A percentile compares a stretch with the other conserved stretches of the same genome.
These are phyloP conservation scores for Piromyces finnis DNA, from an alignment of 192 early-diverging fungal genomes.

Conservation along the genomic window DNA sequence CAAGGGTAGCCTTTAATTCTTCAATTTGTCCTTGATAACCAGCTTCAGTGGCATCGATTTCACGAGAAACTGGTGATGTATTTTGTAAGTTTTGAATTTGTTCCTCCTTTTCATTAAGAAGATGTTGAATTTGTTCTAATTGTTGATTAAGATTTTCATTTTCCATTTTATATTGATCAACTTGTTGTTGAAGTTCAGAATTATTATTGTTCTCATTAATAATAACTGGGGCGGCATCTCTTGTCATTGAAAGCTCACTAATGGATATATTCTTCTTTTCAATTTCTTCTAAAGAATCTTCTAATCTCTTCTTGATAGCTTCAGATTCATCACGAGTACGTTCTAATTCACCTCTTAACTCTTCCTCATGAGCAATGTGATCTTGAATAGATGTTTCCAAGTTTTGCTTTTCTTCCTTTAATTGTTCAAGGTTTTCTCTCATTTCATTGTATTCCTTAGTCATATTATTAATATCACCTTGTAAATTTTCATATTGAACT, in stretches of 20 bases:
- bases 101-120: not conserved
- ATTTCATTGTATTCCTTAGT: not conserved
- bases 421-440: not conserved
- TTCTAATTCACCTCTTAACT: not conserved
- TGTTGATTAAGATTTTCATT: not conserved
- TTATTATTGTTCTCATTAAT: not conserved
- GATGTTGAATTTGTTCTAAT: not conserved
- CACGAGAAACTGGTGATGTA: too few species aligned
- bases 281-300: not conserved
- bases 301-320: not conserved
- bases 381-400: not conserved
- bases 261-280: not conserved
- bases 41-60: too few species aligned
- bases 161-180: not conserved
- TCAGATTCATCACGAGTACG: not conserved
- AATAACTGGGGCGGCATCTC: not conserved
- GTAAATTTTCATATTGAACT: not conserved
- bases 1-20: not conserved
- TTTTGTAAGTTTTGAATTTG: not conserved
- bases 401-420: not conserved
- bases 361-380: not conserved
- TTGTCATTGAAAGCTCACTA: not conserved
- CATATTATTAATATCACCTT: not conserved
- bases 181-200: not conserved
- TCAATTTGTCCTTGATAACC: not conserved